Conservation (phyloP, 2,329 filamentous ascomycete species). For the Neocatenulostroma microsporum region DNA sequence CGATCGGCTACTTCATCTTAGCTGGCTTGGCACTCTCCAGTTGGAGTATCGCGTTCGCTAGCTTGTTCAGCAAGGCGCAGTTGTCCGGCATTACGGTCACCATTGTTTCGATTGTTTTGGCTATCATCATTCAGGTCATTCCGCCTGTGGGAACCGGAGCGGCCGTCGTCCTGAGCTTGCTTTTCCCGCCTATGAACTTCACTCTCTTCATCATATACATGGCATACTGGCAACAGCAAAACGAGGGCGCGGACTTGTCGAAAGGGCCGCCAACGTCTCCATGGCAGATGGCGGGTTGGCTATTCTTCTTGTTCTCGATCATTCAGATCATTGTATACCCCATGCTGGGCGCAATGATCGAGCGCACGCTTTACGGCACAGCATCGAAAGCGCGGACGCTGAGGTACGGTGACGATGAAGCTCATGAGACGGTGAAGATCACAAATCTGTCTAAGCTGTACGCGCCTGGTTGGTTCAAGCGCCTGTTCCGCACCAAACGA, state of each 20-base stretch:
- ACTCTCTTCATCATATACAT: slow-evolving; percentile 74
- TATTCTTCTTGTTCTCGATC: slow-evolving; percentile 67
- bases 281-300: slow-evolving; percentile 64
- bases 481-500: slow-evolving; percentile 43
- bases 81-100: slow-evolving; percentile 75
- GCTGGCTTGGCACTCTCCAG: slow-evolving; percentile 70
- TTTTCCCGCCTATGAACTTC: slow-evolving; percentile 85
- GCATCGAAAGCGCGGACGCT: slow-evolving; percentile 49
- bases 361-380: slow-evolving; percentile 68
- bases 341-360: slow-evolving; percentile 64
- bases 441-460: slow-evolving; percentile 73
- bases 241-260: slow-evolving; percentile 53
- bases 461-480: slow-evolving; percentile 54
- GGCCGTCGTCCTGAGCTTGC: slow-evolving; percentile 61
- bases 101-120: slow-evolving; percentile 65
- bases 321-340: slow-evolving; percentile 74
- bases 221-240: slow-evolving; percentile 64
- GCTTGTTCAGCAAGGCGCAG: slow-evolving; percentile 81
- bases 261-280: slow-evolving; percentile 48
- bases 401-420: slow-evolving; percentile 20
- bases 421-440: slow-evolving; percentile 56
- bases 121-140: slow-evolving; percentile 72
- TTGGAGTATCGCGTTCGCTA: slow-evolving; percentile 70
- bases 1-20: slow-evolving; percentile 59
- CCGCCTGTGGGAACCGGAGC: slow-evolving; percentile 54